Evolutionary conservation across 352 stramenopile species (phyloP).

Genomic region (Globisporangium cystogenes): DNA sequence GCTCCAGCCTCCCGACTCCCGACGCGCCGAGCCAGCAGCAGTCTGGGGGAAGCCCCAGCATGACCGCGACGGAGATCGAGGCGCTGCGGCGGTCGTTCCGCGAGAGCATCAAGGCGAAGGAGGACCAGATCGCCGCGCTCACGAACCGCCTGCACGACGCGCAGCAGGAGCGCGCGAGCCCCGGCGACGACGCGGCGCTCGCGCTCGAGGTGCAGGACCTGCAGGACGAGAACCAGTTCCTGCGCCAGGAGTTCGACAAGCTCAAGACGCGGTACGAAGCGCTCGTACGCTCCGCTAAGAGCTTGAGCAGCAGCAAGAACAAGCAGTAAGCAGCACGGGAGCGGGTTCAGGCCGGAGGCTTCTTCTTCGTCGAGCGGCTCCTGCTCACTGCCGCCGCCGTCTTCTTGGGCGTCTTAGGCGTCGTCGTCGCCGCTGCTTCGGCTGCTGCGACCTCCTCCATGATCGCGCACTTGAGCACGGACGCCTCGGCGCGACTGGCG

Average conservation of each 20-base stretch:
- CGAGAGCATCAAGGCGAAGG: slow-evolving; percentile 48
- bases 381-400: background rate
- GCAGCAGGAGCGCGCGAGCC: slow-evolving; percentile 7
- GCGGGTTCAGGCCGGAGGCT: background rate
- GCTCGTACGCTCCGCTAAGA: slow-evolving; percentile 14
- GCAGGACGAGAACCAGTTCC: slow-evolving; percentile 60
- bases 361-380: background rate
- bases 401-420: background rate
- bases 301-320: background rate
- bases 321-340: slow-evolving; percentile 2
- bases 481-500: slow-evolving; percentile 21
- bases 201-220: slow-evolving; percentile 42
- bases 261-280: slow-evolving; percentile 61
- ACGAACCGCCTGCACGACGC: slow-evolving; percentile 26
- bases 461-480: slow-evolving; percentile 30
- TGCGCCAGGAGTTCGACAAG: slow-evolving; percentile 62
- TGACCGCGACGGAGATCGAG: slow-evolving; percentile 30
- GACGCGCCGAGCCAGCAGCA: background rate
- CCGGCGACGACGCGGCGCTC: slow-evolving; percentile 6
- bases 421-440: background rate
- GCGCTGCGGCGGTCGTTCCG: slow-evolving; percentile 41
- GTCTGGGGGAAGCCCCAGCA: slow-evolving; percentile 1
- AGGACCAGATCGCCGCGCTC: slow-evolving; percentile 50
- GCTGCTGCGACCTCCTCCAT: slow-evolving; percentile 32
- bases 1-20: slow-evolving; percentile 6